Base-by-base conservation (phyloP, 176 grass and related monocot species). In the Puya raimondii region DNA sequence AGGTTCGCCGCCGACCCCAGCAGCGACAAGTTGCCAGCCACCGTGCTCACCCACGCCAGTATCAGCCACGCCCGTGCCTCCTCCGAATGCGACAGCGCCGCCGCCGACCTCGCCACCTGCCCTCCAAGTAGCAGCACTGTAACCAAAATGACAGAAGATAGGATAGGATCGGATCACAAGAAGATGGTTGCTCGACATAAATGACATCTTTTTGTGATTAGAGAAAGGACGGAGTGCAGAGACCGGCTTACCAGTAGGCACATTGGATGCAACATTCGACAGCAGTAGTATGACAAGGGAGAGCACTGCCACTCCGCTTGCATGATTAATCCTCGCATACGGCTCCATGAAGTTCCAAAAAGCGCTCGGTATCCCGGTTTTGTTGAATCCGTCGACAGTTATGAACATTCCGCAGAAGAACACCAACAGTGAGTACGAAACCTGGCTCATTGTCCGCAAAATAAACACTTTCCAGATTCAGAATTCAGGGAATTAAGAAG, bases 351-450 rank as follows among this genome's bases (percentile, higher is more conserved):
- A 63, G 9, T 96, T 84, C 93, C 93, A 96, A 27, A 96, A 87
- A 0, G 86, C 11, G 49, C 81, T 92, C 0, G 93, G 92, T n/a
- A 96, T 80, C 49, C 93, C 93, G 1, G 93, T 96, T 83, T 84
- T 91, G 54, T 96, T 96, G 78, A 96, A 96, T 9, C 92, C 92
- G 1, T 91, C 88, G 1, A 96, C 92, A 2, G 92, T 96, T 50
- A 96, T 91, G 86, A 96, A 96, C 92, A 96, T 96, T 1, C 92
- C 92, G 51, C 88, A 91, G 75, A 96, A 96, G 83, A 96, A 96
- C 33, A 96, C 70, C 58, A 96, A 25, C 64, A 96, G 70, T 5
- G 88, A 86, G 27, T 96, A 96, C 0, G 92, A 96, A 4, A 96
- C 92, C 93, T 97, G 86, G 48, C 0, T 0, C 33, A 42, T 42